A percentile compares a stretch with the other conserved stretches of the same genome.
These are phyloP conservation scores for Pichia sorboxylosa DNA, from an alignment of 1,139 yeast species.

Conservation along the genomic window DNA sequence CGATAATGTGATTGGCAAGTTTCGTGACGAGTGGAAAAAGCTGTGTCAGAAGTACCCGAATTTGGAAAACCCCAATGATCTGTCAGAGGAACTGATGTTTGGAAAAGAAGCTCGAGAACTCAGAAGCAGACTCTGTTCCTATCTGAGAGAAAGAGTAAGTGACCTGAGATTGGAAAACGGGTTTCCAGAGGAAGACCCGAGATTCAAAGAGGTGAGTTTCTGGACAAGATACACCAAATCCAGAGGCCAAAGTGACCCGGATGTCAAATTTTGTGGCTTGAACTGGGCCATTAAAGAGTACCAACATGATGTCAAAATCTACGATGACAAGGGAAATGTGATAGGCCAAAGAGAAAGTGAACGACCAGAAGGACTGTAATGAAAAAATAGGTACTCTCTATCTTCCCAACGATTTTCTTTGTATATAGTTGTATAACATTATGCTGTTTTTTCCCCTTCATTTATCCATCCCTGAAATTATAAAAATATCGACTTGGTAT, in stretches of 20 bases:
- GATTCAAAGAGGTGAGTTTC: conserved; percentile 56
- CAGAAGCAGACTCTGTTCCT: conserved; percentile 61
- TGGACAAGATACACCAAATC: conserved; percentile 58
- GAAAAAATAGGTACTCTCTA: neutral
- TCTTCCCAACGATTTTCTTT: too few relatives aligned
- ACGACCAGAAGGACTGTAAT: conserved; percentile 10
- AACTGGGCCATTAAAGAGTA: conserved; percentile 72
- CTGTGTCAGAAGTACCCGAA: conserved; percentile 42
- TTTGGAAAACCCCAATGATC: conserved; percentile 40
- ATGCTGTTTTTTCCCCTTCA: neutral
- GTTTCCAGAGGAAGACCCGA: conserved; percentile 44
- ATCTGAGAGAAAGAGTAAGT: conserved; percentile 53
- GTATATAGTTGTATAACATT: neutral
- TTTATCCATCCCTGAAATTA: neutral
- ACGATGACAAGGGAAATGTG: conserved; percentile 23
- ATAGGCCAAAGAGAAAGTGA: conserved; percentile 13
- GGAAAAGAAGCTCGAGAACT: conserved; percentile 55
- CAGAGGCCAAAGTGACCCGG: conserved; percentile 60
- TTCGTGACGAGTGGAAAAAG: conserved; percentile 56
- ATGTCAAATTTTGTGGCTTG: conserved; percentile 55
- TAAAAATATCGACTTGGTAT: neutral
- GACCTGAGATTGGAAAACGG: conserved; percentile 43
- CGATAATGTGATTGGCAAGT: conserved; percentile 46
- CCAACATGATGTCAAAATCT: conserved; percentile 39
- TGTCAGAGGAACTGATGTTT: conserved; percentile 47